Conservation (phyloP, 2,329 filamentous ascomycete genomes). For the Teratosphaeria epicoccoides region DNA sequence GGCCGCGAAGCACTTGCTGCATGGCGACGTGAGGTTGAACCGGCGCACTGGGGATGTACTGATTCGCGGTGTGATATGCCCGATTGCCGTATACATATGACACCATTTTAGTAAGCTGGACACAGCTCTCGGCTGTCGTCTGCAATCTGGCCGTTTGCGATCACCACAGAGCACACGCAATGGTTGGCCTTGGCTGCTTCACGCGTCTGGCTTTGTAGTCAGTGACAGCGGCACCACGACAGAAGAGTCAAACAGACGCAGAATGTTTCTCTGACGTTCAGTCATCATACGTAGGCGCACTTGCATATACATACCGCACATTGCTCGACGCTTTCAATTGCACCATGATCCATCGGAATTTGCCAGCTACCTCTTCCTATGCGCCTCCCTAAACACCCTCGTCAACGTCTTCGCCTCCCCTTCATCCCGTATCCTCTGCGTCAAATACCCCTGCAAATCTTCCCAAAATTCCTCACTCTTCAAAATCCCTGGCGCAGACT, state of each 20-base stretch:
- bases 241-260: not conserved
- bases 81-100: no score
- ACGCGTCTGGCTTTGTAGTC: no score
- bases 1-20: no score
- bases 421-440: conserved; percentile 66
- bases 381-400: conserved; percentile 55
- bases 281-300: not conserved
- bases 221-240: not conserved
- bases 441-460: conserved; percentile 71
- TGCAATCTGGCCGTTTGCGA: no score
- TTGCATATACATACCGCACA: not conserved
- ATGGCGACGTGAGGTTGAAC: no score
- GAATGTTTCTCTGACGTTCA: not conserved
- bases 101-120: no score
- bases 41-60: no score
- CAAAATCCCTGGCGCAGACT: conserved; percentile 42
- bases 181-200: no score
- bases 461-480: conserved; percentile 71
- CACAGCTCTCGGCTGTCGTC: no score
- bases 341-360: not conserved
- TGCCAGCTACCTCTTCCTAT: not conserved
- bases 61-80: no score
- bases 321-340: not conserved
- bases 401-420: conserved; percentile 53
- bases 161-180: no score